Base-by-base conservation (phyloP, 495 filamentous ascomycete species). In the Corynascus novoguineensis region DNA sequence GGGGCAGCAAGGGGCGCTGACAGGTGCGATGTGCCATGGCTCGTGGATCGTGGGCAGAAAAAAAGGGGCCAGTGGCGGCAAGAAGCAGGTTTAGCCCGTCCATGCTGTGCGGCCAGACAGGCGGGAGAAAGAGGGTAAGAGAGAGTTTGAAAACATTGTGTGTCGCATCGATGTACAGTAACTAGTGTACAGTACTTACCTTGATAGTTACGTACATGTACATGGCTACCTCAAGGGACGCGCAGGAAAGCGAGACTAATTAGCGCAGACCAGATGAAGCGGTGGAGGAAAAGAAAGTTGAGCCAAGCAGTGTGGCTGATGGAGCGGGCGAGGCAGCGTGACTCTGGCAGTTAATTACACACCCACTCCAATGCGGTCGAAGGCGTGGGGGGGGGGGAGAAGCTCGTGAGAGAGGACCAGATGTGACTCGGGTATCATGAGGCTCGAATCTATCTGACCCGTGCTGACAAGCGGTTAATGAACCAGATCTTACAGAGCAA, bases 41-140 rank as follows among this genome's bases (percentile, higher is more conserved):
- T n/a, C n/a, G n/a, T n/a, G 50, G 17, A 47, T 47, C 42, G 11
- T 48, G 53, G 44, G 53, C 44, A 19, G 24, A 9, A 38, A n/a
- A n/a, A n/a, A 55, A 25, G 32, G 32, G 31, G 40, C 40, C 29
- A 47, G 53, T 34, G 42, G 44, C 42, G 52, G 42, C 19, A 27
- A 46, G 42, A 55, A 34, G 29, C 52, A 47, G 42, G n/a, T 15
- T 46, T 34, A 40, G 12, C 38, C 17, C 12, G 40, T 3, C n/a
- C 50, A 29, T 41, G 41, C n/a, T 27, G 21, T 45, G 42, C 25
- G 14, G 11, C 21, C 14, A 21, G 14, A 3, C 32, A 24, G n/a
- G 50, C 12, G 34, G 3, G 10, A 1, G n/a, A 32, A 46, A 12
- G n/a, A n/a, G n/a, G n/a, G n/a, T n/a, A n/a, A n/a, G n/a, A n/a